Base-by-base conservation (phyloP, 495 filamentous ascomycete genomes). In the Massariosphaeria phaeospora region DNA sequence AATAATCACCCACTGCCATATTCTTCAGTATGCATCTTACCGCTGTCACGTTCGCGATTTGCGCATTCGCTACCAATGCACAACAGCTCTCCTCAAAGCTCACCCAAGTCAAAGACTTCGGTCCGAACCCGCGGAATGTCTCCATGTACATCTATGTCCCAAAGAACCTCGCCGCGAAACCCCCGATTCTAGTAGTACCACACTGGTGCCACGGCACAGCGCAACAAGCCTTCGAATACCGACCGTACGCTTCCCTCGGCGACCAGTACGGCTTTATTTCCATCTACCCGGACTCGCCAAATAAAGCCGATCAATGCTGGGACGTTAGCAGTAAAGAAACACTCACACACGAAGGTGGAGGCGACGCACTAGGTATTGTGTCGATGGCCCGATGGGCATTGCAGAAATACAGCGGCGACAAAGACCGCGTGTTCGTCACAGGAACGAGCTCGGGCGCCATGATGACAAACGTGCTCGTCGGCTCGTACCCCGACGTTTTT, bases 401-500 rank as follows among this genome's bases (percentile, higher is more conserved):
- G n/a, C 34, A 48, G 36, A 72, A 72, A 42, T 79, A 81, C 66
- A 64, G 49, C 20, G 79, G 55, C 27, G 75, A 82, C 65, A 29
- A 67, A 27, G 58, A 63, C 30, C 66, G 66, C 17, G 74, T 82
- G 36, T 80, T 74, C 51, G 76, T 74, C 21, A 78, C 76, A 53
- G 78, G 77, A 8, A 70, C 67, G 8, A 78, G 75, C 0, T 80
- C 77, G 10, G 78, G 79, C 9, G 60, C 48, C 35, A 56, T 63
- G 60, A 63, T 63, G 60, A 63, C 60, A 8, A 81, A 80, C 58
- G 76, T 80, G n/a, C 63, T 83, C 65, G 74, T 72, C n/a, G 79
- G 75, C 2, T 73, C 75, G 0, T 82, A 83, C 59, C 80, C 79
- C 7, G 74, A 80, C 20, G 70, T 81, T 8, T 82, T 81, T 59